phyloP scores from a whole-genome alignment of 495 filamentous ascomycete species.

The Aspergillus steynii region DNA sequence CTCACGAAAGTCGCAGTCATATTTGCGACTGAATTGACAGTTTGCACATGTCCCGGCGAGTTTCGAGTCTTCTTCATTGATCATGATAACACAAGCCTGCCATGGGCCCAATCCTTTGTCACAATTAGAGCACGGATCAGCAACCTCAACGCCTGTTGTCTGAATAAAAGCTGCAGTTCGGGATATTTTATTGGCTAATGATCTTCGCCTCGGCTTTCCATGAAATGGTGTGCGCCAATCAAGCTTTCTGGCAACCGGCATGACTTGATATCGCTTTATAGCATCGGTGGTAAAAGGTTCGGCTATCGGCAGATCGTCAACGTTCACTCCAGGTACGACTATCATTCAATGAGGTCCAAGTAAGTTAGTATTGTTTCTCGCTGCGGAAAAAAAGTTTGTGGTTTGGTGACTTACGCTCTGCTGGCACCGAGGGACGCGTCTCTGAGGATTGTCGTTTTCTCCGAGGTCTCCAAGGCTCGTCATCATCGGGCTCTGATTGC shows the following conservation, averaged over 20 bases:
- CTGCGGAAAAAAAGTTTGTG: background rate
- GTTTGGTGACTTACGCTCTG: background rate
- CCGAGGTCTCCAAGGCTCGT: background rate
- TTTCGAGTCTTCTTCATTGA: no score
- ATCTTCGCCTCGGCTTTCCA: background rate
- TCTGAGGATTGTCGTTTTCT: background rate
- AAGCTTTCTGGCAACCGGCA: background rate
- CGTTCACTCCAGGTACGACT: background rate
- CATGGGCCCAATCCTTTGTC: no score
- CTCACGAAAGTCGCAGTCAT: no score
- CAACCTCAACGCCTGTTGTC: no score
- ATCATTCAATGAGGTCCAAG: background rate
- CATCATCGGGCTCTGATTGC: background rate
- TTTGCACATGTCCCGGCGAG: no score
- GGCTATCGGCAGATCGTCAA: background rate
- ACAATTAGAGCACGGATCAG: no score
- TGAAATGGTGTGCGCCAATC: background rate
- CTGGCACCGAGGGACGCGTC: no score
- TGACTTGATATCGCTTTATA: background rate
- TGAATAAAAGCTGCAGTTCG: no score
- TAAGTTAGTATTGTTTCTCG: background rate
- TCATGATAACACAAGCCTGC: no score
- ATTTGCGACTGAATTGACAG: no score
- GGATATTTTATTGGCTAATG: background rate
- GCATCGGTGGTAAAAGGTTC: no score